A percentile compares a stretch with the other conserved stretches of the same genome.
phyloP scores from a whole-genome alignment of 2,329 filamentous ascomycete species.

The Calcarisporium arbuscula region DNA sequence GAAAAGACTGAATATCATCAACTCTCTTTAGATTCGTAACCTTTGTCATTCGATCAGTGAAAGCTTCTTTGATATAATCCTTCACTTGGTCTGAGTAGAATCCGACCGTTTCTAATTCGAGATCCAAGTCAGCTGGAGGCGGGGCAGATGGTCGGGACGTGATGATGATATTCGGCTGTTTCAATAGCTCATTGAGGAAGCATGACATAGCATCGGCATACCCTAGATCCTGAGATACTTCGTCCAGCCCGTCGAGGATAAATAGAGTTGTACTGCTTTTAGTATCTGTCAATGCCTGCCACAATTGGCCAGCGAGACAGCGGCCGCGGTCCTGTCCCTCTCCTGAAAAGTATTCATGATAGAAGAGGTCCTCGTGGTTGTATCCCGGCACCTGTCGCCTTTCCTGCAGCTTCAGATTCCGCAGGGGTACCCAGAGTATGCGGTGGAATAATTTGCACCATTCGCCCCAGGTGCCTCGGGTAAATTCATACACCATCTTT shows the following conservation, averaged over 20 bases:
- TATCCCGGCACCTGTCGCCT: slow-evolving; percentile 11
- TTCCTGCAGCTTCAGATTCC: slow-evolving; percentile 28
- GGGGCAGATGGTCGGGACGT: slow-evolving; percentile 29
- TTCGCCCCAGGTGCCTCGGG: slow-evolving; percentile 6
- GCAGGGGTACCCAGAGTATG: slow-evolving; percentile 32
- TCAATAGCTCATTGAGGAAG: slow-evolving; percentile 24
- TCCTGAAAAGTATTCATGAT: slow-evolving; percentile 21
- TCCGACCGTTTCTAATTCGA: slow-evolving; percentile 34
- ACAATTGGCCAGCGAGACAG: slow-evolving; percentile 13
- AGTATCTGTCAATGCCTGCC: slow-evolving; percentile 3
- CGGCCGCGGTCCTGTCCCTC: slow-evolving; percentile 2
- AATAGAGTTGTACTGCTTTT: slow-evolving; percentile 24
- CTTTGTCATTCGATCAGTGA: background rate
- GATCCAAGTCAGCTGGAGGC: slow-evolving; percentile 15
- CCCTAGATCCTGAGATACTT: slow-evolving; percentile 22
- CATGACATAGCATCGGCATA: slow-evolving; percentile 8
- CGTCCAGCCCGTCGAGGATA: slow-evolving; percentile 37
- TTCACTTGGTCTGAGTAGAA: slow-evolving; percentile 29
- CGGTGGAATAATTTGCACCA: slow-evolving; percentile 24
- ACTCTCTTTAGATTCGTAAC: slow-evolving; percentile 3
- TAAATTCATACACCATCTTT: no score
- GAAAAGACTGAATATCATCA: slow-evolving; percentile 23
- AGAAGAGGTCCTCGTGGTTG: slow-evolving; percentile 18
- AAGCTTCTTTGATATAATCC: slow-evolving; percentile 20
- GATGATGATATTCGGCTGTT: slow-evolving; percentile 30